These are phyloP conservation scores for Ettlia oleoabundans DNA, from an alignment of 139 green algal genomes.

Conservation along the genomic window DNA sequence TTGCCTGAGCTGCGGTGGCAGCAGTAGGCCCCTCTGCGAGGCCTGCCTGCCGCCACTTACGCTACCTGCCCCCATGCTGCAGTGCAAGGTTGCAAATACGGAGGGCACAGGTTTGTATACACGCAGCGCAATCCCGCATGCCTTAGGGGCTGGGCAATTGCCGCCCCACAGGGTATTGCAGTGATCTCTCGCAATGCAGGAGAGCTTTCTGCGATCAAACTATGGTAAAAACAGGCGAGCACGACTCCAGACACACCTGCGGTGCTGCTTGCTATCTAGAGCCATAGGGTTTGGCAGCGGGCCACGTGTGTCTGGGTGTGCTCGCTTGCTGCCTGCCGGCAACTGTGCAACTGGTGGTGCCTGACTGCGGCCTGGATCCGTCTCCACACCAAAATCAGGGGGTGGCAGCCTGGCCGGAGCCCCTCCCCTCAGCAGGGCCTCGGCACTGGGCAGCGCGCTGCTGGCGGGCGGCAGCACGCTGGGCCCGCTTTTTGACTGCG, in stretches of 20 bases:
- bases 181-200: too few relatives aligned
- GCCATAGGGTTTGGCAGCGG: slow-evolving; percentile 28
- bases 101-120: too few relatives aligned
- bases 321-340: not conserved
- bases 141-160: too few relatives aligned
- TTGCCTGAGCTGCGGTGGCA: slow-evolving; percentile 34
- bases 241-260: not conserved
- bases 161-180: too few relatives aligned
- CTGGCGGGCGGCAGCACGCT: not conserved
- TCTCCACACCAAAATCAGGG: not conserved
- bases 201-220: too few relatives aligned
- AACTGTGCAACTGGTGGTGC: too few relatives aligned
- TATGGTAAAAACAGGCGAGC: too few relatives aligned
- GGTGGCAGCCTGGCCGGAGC: not conserved
- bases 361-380: not conserved
- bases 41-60: not conserved
- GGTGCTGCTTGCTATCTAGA: slow-evolving; percentile 18
- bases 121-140: too few relatives aligned
- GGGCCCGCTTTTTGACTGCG: not conserved
- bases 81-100: too few relatives aligned
- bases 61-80: not conserved
- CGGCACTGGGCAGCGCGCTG: not conserved
- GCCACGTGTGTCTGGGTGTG: slow-evolving; percentile 13
- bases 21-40: not conserved
- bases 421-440: not conserved